Evolutionary conservation across 345 rosid species (phyloP).

Genomic region (Populus deltoides): DNA sequence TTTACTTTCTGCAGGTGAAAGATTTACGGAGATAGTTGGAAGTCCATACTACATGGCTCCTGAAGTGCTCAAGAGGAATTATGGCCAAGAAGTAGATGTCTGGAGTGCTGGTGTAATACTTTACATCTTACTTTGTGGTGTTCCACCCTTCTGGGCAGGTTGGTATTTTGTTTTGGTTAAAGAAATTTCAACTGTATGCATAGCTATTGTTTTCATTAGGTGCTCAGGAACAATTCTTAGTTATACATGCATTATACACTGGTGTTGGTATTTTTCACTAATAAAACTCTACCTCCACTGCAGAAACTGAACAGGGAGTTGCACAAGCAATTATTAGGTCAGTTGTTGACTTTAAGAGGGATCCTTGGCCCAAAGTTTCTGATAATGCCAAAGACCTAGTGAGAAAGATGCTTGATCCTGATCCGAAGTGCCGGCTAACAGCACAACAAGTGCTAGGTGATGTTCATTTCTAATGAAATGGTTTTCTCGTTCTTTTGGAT

Average conservation of each 20-base stretch:
- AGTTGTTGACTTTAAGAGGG: constrained; percentile 25
- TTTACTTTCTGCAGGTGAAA: constrained; percentile 26
- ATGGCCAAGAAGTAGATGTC: constrained; percentile 37
- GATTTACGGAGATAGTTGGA: constrained; percentile 32
- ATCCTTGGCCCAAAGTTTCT: constrained; percentile 37
- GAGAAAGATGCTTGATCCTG: constrained; percentile 37
- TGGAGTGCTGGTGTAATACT: constrained; percentile 42
- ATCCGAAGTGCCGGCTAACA: constrained; percentile 28
- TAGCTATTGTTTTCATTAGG: neutral
- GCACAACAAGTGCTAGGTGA: constrained; percentile 38
- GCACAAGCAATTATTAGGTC: constrained; percentile 34
- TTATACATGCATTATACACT: neutral
- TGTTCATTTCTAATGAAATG: neutral
- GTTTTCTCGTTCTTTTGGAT: constrained; percentile 5
- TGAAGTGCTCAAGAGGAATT: constrained; percentile 33
- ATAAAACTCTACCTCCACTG: neutral
- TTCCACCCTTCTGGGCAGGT: constrained; percentile 42
- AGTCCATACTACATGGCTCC: constrained; percentile 43
- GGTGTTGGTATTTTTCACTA: neutral
- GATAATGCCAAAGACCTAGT: constrained; percentile 38
- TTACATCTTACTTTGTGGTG: constrained; percentile 37
- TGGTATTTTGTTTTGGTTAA: constrained; percentile 5
- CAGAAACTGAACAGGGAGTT: constrained; percentile 41
- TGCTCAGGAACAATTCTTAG: neutral
- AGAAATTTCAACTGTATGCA: neutral